Conservation (phyloP, 179 eudicot species). For the Dionaea muscipula region DNA sequence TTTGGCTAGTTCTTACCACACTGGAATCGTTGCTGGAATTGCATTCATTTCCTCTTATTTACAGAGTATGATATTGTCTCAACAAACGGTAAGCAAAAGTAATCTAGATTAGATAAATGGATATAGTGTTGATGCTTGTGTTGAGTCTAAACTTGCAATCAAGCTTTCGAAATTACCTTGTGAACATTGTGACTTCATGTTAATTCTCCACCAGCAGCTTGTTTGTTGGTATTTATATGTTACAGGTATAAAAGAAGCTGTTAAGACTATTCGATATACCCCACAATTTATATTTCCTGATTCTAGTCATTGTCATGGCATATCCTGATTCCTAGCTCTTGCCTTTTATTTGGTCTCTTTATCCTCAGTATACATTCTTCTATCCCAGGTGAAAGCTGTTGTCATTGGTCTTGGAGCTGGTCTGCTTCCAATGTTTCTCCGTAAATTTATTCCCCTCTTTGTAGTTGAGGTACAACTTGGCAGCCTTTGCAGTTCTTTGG, state of each 20-base stretch:
- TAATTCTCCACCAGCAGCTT: too few species aligned
- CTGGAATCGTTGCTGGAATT: slow-evolving; percentile 78
- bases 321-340: too few species aligned
- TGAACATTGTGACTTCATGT: too few species aligned
- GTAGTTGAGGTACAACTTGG: slow-evolving; percentile 44
- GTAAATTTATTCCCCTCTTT: slow-evolving; percentile 38
- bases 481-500: slow-evolving; percentile 4
- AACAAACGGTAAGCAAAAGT: slow-evolving; percentile 38
- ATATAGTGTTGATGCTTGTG: too few species aligned
- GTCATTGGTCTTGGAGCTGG: slow-evolving; percentile 98
- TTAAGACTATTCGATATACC: too few species aligned
- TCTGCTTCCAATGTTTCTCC: slow-evolving; percentile 87
- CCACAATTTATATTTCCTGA: too few species aligned
- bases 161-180: too few species aligned
- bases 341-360: background rate
- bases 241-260: too few species aligned
- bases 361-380: background rate
- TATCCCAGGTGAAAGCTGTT: slow-evolving; percentile 47
- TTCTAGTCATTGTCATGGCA: too few species aligned
- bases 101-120: background rate
- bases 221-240: too few species aligned
- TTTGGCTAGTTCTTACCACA: slow-evolving; percentile 75
- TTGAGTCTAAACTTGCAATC: too few species aligned
- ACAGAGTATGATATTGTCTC: slow-evolving; percentile 33
- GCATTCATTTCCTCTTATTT: slow-evolving; percentile 50